Conservation (phyloP, 257 asterid species). For the Anisodus tanguticus region DNA sequence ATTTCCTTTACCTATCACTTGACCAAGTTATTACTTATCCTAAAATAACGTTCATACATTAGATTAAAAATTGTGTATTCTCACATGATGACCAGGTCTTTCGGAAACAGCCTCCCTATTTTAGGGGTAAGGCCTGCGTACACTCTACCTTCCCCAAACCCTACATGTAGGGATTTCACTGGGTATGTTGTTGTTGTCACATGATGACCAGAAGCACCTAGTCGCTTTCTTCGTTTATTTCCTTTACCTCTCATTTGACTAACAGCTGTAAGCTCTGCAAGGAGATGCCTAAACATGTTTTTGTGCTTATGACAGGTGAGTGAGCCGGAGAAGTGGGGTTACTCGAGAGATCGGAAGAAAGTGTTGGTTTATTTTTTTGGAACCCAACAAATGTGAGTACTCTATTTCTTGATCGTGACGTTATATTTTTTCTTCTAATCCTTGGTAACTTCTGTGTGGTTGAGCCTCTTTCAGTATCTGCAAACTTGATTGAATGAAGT, state of each 20-base stretch:
- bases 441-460: conserved; percentile 21
- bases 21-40: conserved; percentile 20
- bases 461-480: conserved; percentile 3
- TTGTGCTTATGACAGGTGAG: conserved; percentile 68
- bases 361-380: conserved; percentile 85
- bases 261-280: not conserved
- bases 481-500: not conserved
- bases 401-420: not conserved
- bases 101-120: too few species aligned
- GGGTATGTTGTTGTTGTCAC: not conserved
- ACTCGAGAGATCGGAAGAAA: conserved; percentile 75
- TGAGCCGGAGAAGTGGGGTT: conserved; percentile 87
- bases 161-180: too few species aligned
- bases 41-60: not conserved
- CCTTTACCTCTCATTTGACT: not conserved
- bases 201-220: not conserved
- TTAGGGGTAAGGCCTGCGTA: too few species aligned
- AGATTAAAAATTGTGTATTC: not conserved
- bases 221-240: not conserved
- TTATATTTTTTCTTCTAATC: not conserved
- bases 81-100: not conserved
- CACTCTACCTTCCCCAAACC: too few species aligned
- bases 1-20: not conserved
- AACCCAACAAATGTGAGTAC: conserved; percentile 82
- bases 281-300: conserved; percentile 23